Evolutionary conservation across 768 basidiomycete species (phyloP), one percentile per base, ranked within the genome.

Genomic region (Amanita brunnescens): DNA sequence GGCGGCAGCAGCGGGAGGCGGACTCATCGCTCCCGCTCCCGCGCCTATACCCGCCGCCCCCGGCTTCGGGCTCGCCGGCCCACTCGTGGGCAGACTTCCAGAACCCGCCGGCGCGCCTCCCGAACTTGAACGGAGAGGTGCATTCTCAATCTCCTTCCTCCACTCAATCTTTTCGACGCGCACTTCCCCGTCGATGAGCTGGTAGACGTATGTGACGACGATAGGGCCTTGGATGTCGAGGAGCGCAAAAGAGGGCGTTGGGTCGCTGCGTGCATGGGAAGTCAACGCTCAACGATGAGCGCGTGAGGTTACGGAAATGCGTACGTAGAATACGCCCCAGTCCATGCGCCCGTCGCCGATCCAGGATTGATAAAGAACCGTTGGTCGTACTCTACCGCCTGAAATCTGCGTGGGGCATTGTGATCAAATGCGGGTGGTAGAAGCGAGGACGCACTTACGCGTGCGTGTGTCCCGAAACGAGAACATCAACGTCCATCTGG

Each of bases 161-260:
- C 41, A 42, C 35, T 51, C 50, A 34, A 51, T 51, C 33, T 51
- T 51, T 16, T 44, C 42, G 10, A 51, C 50, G 4, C 50, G 50
- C 4, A 51, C 50, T 51, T 44, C 92, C 37, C 91, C 89, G 38
- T 94, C 91, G 40, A 95, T 86, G 26, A 95, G 80, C 62, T 94
- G 91, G 65, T 95, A 97, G 2, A 98, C 93, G 61, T 96, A 98
- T 2, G 95, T 98, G 23, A 96, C 93, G 30, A 99, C 89, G 7
- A 95, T 91, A 2, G 91, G 82, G 4, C 96, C 96, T 69, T 99
- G 96, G 32, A 99, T 85, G 64, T 98, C 96, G 87, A 99, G 91
- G 40, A 98, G 70, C 0, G 96, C 96, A 61, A 99, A 99, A 2
- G 91, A 93, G 0, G 96, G 95, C 1, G 79, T 91, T 2, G 87